phyloP scores from a whole-genome alignment of 805 yeast genomes.

The Saturnispora bothae region DNA sequence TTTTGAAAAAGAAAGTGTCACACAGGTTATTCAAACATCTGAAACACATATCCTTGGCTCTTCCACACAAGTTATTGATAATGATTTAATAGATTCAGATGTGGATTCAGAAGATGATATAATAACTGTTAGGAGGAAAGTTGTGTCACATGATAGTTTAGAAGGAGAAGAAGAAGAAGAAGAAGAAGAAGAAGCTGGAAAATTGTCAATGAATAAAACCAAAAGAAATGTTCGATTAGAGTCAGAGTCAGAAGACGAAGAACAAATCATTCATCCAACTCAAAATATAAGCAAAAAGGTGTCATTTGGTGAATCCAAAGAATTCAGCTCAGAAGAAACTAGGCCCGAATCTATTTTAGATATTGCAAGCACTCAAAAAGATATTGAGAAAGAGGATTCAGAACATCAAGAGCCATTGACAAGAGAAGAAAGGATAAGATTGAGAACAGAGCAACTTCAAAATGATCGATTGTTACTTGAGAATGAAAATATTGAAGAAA shows the following conservation, averaged over 20 bases:
- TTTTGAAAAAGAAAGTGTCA: background rate
- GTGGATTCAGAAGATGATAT: constrained; percentile 7
- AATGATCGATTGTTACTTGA: constrained; percentile 1
- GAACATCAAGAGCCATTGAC: constrained; percentile 18
- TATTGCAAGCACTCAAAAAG: too few relatives aligned
- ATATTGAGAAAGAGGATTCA: too few relatives aligned
- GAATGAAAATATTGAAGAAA: background rate
- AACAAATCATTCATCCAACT: background rate
- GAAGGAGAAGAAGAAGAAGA: background rate
- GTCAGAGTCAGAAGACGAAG: background rate
- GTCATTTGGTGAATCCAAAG: background rate
- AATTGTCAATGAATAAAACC: background rate
- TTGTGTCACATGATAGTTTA: background rate
- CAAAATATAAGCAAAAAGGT: background rate
- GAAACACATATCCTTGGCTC: background rate
- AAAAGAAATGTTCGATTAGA: too few relatives aligned
- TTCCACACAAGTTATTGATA: constrained; percentile 1
- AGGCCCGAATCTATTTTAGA: too few relatives aligned
- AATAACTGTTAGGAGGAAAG: background rate
- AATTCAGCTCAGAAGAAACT: constrained; percentile 8
- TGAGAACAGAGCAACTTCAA: constrained; percentile 11
- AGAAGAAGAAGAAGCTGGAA: constrained; percentile 10
- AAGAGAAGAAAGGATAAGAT: constrained; percentile 22
- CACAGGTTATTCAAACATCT: constrained; percentile 2
- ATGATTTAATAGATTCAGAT: constrained; percentile 5